Conservation (phyloP, 805 yeast genomes). For the Candida namnaoensis region DNA sequence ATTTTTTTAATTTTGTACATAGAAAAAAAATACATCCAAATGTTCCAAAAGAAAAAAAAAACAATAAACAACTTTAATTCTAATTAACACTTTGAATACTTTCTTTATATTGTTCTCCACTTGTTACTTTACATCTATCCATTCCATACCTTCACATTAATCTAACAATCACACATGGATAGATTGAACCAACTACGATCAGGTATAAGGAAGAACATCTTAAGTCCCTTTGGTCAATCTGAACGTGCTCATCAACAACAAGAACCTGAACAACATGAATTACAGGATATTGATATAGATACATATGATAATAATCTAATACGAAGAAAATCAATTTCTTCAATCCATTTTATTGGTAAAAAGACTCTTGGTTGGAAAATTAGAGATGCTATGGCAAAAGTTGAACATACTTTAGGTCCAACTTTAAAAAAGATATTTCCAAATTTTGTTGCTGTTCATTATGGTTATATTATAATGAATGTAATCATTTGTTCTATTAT, state of each 20-base stretch:
- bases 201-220: too few species aligned
- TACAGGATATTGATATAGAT: background rate
- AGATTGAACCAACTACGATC: background rate
- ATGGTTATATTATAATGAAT: slow-evolving; percentile 56
- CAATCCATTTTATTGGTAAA: slow-evolving; percentile 11
- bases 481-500: slow-evolving; percentile 64
- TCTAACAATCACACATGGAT: background rate
- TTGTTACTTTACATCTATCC: too few species aligned
- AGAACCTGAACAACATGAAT: background rate
- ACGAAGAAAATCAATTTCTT: slow-evolving; percentile 6
- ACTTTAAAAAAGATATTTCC: slow-evolving; percentile 30
- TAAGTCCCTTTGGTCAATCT: too few species aligned
- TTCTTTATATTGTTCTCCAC: too few species aligned
- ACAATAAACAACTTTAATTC: too few species aligned
- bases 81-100: too few species aligned
- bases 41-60: too few species aligned
- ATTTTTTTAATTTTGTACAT: too few species aligned
- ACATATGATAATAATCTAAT: background rate
- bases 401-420: slow-evolving; percentile 24
- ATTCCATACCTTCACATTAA: too few species aligned
- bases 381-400: slow-evolving; percentile 25
- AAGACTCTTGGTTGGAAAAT: slow-evolving; percentile 30
- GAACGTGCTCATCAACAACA: background rate
- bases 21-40: too few species aligned
- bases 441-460: slow-evolving; percentile 52